Conservation (phyloP, 257 asterid species). For the Solanum chiquidenum region DNA sequence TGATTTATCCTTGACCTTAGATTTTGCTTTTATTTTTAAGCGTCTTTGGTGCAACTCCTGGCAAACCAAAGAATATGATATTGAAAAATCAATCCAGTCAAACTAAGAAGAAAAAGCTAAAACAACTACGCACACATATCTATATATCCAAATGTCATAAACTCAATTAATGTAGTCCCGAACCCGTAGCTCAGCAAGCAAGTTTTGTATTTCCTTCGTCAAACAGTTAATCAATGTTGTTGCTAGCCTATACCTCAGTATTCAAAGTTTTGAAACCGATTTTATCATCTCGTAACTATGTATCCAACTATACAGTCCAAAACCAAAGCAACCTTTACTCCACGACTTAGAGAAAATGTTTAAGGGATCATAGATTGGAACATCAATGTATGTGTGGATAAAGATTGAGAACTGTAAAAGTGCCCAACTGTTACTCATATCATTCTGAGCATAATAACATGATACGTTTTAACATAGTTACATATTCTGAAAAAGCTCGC, state of each 20-base stretch:
- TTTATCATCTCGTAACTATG: background rate
- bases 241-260: background rate
- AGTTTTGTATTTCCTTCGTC: background rate
- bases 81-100: background rate
- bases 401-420: background rate
- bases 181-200: background rate
- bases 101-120: background rate
- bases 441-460: background rate
- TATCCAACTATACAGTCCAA: background rate
- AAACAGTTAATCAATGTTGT: background rate
- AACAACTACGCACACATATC: background rate
- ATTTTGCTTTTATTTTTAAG: slow-evolving; percentile 57
- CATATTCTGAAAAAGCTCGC: background rate
- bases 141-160: background rate
- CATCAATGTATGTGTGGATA: background rate
- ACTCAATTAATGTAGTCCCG: background rate
- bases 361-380: background rate
- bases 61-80: background rate
- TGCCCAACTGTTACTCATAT: background rate
- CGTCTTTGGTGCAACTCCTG: slow-evolving; percentile 84
- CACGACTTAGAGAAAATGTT: background rate
- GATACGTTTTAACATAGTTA: background rate
- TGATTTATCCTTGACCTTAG: slow-evolving; percentile 37
- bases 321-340: background rate
- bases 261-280: background rate